phyloP scores from a whole-genome alignment of 208 protist species.

The Leishmania gerbilli region DNA sequence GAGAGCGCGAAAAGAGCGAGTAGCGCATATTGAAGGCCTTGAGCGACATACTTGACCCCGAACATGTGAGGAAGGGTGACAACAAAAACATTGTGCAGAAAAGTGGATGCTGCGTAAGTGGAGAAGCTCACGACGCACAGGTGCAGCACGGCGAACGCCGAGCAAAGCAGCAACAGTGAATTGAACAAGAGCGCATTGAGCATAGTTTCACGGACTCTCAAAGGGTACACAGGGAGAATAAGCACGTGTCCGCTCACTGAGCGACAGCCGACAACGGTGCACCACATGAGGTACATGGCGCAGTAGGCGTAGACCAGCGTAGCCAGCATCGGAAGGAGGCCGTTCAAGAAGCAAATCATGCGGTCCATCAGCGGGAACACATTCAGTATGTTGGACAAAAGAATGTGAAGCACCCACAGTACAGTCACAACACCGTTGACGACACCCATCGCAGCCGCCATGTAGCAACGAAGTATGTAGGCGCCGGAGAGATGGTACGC shows the following conservation, averaged over 20 bases:
- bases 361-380: conserved; percentile 75
- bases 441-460: conserved; percentile 41
- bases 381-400: conserved; percentile 76
- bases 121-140: conserved; percentile 89
- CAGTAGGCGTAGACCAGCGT: conserved; percentile 83
- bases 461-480: conserved; percentile 52
- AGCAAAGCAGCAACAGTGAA: conserved; percentile 84
- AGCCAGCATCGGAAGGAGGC: conserved; percentile 83
- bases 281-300: conserved; percentile 91
- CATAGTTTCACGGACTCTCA: conserved; percentile 86
- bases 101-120: conserved; percentile 67
- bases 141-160: conserved; percentile 87
- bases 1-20: conserved; percentile 34
- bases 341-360: conserved; percentile 72
- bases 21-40: conserved; percentile 61
- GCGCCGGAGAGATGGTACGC: conserved; percentile 71
- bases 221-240: conserved; percentile 73
- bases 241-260: conserved; percentile 75
- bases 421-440: conserved; percentile 60
- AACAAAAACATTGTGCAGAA: conserved; percentile 52
- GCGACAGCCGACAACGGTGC: conserved; percentile 85
- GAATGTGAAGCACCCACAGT: conserved; percentile 87
- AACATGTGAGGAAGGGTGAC: conserved; percentile 49
- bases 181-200: conserved; percentile 96
- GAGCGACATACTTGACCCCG: conserved; percentile 50